Evolutionary conservation across 257 asterid genomes (phyloP).

Genomic region (Ophiorrhiza pumila): DNA sequence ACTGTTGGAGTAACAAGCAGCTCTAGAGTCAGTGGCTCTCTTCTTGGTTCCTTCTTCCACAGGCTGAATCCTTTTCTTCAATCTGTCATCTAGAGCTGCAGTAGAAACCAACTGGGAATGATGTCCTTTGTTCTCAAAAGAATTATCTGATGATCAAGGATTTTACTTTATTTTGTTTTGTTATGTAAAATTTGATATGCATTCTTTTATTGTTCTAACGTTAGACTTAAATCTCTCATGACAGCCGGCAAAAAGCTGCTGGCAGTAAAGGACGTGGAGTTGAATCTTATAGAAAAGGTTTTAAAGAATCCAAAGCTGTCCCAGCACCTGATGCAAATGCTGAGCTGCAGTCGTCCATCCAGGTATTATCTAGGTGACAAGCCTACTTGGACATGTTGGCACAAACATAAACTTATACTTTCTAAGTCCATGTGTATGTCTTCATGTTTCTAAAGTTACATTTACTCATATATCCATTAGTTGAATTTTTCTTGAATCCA

Average conservation of each 20-base stretch:
- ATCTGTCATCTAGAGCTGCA: not conserved
- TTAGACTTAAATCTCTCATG: not conserved
- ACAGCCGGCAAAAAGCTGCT: conserved; percentile 54
- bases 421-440: not conserved
- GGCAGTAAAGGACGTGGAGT: conserved; percentile 41
- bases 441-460: not conserved
- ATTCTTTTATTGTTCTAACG: not conserved
- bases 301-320: conserved; percentile 50
- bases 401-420: not conserved
- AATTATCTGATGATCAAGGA: not conserved
- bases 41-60: not conserved
- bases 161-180: not conserved
- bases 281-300: conserved; percentile 45
- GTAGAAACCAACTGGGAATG: not conserved
- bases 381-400: not conserved
- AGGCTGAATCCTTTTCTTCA: not conserved
- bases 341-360: conserved; percentile 52
- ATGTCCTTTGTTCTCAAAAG: not conserved
- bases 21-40: not conserved
- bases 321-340: conserved; percentile 71
- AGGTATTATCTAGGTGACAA: conserved; percentile 39
- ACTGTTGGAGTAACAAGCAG: not conserved
- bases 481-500: conserved; percentile 18
- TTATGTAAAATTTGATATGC: not conserved
- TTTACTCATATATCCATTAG: not conserved